Percentiles rank a stretch among this genome's conserved stretches.
These are phyloP conservation scores for Astragalus membranaceus DNA, from an alignment of 306 rosid species.

Conservation along the genomic window DNA sequence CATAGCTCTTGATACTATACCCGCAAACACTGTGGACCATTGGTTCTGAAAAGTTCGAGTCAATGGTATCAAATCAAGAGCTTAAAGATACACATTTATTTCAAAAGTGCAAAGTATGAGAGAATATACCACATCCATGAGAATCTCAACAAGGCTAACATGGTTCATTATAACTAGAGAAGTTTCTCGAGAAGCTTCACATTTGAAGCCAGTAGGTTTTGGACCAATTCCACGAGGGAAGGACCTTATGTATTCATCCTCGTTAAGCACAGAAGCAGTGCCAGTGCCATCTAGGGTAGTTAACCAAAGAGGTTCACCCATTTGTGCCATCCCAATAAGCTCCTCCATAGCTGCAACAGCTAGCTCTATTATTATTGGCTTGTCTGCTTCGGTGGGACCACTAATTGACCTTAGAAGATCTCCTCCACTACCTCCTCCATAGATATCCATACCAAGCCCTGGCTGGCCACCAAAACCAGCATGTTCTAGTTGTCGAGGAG, in stretches of 20 bases:
- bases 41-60: constrained; percentile 41
- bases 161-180: constrained; percentile 84
- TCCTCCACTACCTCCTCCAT: constrained; percentile 53
- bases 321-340: constrained; percentile 74
- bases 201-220: constrained; percentile 59
- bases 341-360: constrained; percentile 98
- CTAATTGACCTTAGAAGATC: constrained; percentile 68
- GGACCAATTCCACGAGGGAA: constrained; percentile 84
- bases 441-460: constrained; percentile 56
- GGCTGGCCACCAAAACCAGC: constrained; percentile 51
- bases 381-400: constrained; percentile 70
- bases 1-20: constrained; percentile 88
- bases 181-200: constrained; percentile 81
- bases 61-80: background rate
- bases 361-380: constrained; percentile 84
- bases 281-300: constrained; percentile 52
- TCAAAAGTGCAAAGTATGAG: background rate
- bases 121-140: constrained; percentile 78
- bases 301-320: constrained; percentile 91
- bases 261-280: constrained; percentile 41
- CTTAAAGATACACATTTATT: background rate
- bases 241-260: constrained; percentile 70
- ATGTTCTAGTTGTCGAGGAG: constrained; percentile 63
- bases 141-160: constrained; percentile 82
- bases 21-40: constrained; percentile 85